These are phyloP conservation scores for Euryodendron excelsum DNA, from an alignment of 148 eudicot genomes.

Conservation along the genomic window DNA sequence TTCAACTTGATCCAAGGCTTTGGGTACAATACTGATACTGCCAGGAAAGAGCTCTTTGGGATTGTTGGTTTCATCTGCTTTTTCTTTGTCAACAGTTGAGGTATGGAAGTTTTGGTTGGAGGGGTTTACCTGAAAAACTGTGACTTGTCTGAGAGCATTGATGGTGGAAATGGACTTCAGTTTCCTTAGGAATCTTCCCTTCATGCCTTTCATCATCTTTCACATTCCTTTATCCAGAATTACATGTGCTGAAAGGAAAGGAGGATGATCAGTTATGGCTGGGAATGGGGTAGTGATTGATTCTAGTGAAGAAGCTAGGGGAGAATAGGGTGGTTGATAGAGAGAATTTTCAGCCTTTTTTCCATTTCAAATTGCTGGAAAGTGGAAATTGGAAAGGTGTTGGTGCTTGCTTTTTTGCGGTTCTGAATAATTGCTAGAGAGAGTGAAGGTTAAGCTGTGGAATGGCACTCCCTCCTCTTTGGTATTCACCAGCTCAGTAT, in stretches of 20 bases:
- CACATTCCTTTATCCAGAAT: not conserved
- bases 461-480: not conserved
- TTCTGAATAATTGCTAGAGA: conserved; percentile 8
- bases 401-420: conserved; percentile 4
- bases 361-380: not conserved
- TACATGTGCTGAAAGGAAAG: not conserved
- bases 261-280: not conserved
- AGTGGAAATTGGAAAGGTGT: conserved; percentile 15
- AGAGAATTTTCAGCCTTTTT: not conserved
- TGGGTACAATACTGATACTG: not conserved
- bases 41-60: not conserved
- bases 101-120: not conserved
- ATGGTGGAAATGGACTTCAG: conserved; percentile 30
- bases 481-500: not conserved
- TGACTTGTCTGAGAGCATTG: conserved; percentile 21
- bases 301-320: not conserved
- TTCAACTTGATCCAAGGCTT: conserved; percentile 3
- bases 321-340: not conserved
- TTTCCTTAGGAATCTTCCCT: conserved; percentile 28
- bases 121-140: conserved; percentile 14
- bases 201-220: conserved; percentile 31
- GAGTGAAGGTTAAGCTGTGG: conserved; percentile 6
- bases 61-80: not conserved
- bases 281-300: not conserved
- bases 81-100: not conserved